These are phyloP conservation scores for Sextonia rubra DNA, from an alignment of 164 flowering plant genomes.

Conservation along the genomic window DNA sequence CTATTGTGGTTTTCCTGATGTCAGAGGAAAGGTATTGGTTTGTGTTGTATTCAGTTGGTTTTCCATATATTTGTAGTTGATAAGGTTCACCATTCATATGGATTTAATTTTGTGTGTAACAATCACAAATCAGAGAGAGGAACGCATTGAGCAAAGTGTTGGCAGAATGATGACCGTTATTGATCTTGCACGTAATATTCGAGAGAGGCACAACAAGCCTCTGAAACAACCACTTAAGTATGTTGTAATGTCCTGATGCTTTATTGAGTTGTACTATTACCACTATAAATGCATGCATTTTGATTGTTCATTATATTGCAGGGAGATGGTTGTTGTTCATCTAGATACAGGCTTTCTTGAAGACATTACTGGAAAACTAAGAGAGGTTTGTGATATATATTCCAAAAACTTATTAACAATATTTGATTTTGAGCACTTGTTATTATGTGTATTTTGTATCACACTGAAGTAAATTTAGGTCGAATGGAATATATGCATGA, in stretches of 20 bases:
- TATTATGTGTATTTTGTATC: neutral
- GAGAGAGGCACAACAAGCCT: slow-evolving; percentile 92
- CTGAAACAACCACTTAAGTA: slow-evolving; percentile 88
- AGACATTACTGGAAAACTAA: slow-evolving; percentile 80
- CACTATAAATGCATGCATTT: neutral
- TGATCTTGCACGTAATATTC: slow-evolving; percentile 94
- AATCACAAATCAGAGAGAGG: slow-evolving; percentile 44
- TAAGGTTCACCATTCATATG: neutral
- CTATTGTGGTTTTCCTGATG: slow-evolving; percentile 69
- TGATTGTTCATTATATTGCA: slow-evolving; percentile 19
- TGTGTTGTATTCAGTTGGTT: neutral
- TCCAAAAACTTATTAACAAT: neutral
- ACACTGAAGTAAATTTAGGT: neutral
- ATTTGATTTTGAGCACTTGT: neutral
- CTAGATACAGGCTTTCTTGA: slow-evolving; percentile 82
- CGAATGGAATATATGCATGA: neutral
- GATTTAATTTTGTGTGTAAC: neutral
- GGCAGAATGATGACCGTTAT: slow-evolving; percentile 89
- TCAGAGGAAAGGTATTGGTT: slow-evolving; percentile 61
- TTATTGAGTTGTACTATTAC: neutral
- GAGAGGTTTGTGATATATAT: slow-evolving; percentile 50
- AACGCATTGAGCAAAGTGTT: slow-evolving; percentile 90
- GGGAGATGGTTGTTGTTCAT: slow-evolving; percentile 95
- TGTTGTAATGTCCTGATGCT: slow-evolving; percentile 6
- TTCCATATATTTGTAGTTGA: neutral